These are phyloP conservation scores for Blastocystis sp. DNA, from an alignment of 352 stramenopile genomes.

Conservation along the genomic window DNA sequence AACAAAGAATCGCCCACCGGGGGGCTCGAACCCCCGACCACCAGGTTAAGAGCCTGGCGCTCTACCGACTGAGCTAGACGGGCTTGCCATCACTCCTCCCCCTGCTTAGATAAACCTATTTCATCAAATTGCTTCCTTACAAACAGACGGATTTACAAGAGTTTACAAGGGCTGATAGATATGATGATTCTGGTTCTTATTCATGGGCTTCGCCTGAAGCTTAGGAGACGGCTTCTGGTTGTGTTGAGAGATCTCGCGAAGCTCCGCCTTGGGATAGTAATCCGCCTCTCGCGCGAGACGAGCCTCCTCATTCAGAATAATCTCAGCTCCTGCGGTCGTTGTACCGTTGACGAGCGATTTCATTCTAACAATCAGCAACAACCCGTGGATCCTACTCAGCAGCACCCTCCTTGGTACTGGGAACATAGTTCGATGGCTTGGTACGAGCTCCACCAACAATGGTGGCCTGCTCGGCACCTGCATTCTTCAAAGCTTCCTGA, in stretches of 20 bases:
- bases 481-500: background rate
- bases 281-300: background rate
- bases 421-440: background rate
- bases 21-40: background rate
- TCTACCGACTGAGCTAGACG: conserved; percentile 34
- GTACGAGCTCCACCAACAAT: conserved; percentile 11
- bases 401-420: background rate
- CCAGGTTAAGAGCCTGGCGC: background rate
- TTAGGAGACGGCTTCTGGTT: conserved; percentile 6
- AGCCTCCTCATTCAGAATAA: background rate
- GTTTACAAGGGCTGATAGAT: conserved; percentile 27
- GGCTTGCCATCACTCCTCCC: too few relatives aligned
- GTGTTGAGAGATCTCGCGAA: background rate
- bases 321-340: background rate
- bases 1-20: background rate
- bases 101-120: too few relatives aligned
- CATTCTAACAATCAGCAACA: background rate
- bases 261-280: background rate
- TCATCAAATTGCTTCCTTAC: too few relatives aligned
- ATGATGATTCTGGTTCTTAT: background rate
- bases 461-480: background rate
- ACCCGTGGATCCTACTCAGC: background rate
- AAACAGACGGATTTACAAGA: background rate
- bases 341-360: background rate
- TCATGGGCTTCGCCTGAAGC: background rate